phyloP scores from a whole-genome alignment of 2,329 filamentous ascomycete species.

The Claviceps cyperi region DNA sequence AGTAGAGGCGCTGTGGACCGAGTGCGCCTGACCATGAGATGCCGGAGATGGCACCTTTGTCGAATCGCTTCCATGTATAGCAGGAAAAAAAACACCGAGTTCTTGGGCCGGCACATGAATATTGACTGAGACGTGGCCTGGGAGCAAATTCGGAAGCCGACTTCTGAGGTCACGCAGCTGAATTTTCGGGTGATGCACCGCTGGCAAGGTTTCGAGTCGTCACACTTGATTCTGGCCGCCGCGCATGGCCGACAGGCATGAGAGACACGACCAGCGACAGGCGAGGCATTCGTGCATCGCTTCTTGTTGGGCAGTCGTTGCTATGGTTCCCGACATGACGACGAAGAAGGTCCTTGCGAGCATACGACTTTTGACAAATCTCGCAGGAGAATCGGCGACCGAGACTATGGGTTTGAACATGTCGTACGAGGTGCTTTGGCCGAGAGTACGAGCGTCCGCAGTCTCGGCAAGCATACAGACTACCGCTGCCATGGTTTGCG shows the following conservation, averaged over 20 bases:
- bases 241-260: slow-evolving; percentile 39
- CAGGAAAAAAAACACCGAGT: slow-evolving; percentile 1
- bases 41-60: slow-evolving; percentile 10
- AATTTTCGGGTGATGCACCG: slow-evolving; percentile 34
- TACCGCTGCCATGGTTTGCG: slow-evolving; percentile 15
- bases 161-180: slow-evolving; percentile 25
- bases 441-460: slow-evolving; percentile 37
- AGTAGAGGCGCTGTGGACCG: slow-evolving; percentile 2
- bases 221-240: slow-evolving; percentile 38
- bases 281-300: slow-evolving; percentile 29
- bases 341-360: slow-evolving; percentile 37
- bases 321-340: slow-evolving; percentile 37
- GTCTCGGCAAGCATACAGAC: slow-evolving; percentile 35
- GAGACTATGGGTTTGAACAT: slow-evolving; percentile 35
- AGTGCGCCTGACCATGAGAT: slow-evolving; percentile 10
- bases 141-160: slow-evolving; percentile 26
- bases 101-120: slow-evolving; percentile 13
- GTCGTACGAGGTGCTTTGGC: slow-evolving; percentile 38
- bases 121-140: slow-evolving; percentile 25
- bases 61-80: slow-evolving; percentile 1
- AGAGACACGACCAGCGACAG: slow-evolving; percentile 33
- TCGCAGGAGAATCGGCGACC: slow-evolving; percentile 35
- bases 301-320: slow-evolving; percentile 33
- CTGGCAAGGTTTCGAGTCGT: slow-evolving; percentile 38
- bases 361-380: slow-evolving; percentile 39